Percentiles rank a stretch among this genome's conserved stretches.
These are phyloP conservation scores for Colletotrichum plurivorum DNA, from an alignment of 2,329 filamentous ascomycete genomes.

Conservation along the genomic window DNA sequence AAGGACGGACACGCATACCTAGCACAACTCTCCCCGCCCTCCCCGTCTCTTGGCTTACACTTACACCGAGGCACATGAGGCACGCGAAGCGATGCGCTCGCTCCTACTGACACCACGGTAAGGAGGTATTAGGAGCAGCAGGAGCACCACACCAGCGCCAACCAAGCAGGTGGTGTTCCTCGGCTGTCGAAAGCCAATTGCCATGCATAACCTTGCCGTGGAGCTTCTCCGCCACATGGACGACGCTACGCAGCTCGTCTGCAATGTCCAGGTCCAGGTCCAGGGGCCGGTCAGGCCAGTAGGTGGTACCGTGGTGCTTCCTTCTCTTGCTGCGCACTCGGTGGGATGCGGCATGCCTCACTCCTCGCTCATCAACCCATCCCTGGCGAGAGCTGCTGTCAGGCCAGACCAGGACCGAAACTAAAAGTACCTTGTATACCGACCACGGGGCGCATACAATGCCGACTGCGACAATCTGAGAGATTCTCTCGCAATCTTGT, in stretches of 20 bases:
- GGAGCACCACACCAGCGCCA: conserved; percentile 15
- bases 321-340: not conserved
- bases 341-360: conserved; percentile 8
- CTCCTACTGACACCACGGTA: not conserved
- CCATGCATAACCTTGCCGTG: conserved; percentile 18
- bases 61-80: conserved; percentile 32
- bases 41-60: not conserved
- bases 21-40: not conserved
- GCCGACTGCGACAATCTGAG: conserved; percentile 30
- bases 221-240: conserved; percentile 32
- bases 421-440: too few relatives aligned
- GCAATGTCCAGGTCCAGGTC: conserved; percentile 5
- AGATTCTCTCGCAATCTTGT: conserved; percentile 27
- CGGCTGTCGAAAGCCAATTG: conserved; percentile 18
- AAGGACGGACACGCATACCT: not conserved
- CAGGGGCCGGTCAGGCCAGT: conserved; percentile 11
- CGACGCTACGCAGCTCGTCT: too few relatives aligned
- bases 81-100: not conserved
- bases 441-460: conserved; percentile 11
- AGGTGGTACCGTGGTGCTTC: conserved; percentile 12
- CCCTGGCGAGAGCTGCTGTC: too few relatives aligned
- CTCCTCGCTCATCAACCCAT: too few relatives aligned
- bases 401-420: conserved; percentile 33
- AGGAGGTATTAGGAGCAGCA: not conserved
- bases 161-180: conserved; percentile 21